Evolutionary conservation across 2,329 filamentous ascomycete species (phyloP).

Genomic region (Scorias spongiosa): DNA sequence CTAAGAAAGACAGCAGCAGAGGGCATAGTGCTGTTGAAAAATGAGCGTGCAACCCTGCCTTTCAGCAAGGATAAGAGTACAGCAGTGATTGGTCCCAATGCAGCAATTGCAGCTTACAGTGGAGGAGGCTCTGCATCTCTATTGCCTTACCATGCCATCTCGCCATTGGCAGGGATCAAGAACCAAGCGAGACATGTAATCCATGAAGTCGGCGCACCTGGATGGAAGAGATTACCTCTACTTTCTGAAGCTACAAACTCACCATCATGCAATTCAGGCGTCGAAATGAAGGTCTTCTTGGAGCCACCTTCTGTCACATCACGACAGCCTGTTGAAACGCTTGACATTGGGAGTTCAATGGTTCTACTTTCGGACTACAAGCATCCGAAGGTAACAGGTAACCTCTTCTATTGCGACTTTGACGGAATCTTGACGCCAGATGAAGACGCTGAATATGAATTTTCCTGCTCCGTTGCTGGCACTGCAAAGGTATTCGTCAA

Average conservation of each 20-base stretch:
- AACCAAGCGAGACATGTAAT: slow-evolving; percentile 9
- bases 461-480: slow-evolving; percentile 51
- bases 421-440: slow-evolving; percentile 46
- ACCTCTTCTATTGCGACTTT: slow-evolving; percentile 27
- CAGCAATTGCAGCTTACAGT: slow-evolving; percentile 43
- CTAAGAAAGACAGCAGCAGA: slow-evolving; percentile 15
- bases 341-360: slow-evolving; percentile 25
- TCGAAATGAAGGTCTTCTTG: slow-evolving; percentile 31
- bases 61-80: slow-evolving; percentile 51
- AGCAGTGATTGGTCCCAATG: slow-evolving; percentile 63
- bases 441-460: slow-evolving; percentile 46
- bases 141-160: slow-evolving; percentile 19
- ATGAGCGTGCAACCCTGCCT: slow-evolving; percentile 49
- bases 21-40: slow-evolving; percentile 40
- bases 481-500: slow-evolving; percentile 52
- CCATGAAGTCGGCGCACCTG: slow-evolving; percentile 13
- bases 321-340: slow-evolving; percentile 37
- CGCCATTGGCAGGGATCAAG: slow-evolving; percentile 17
- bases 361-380: slow-evolving; percentile 39
- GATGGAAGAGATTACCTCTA: slow-evolving; percentile 16
- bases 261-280: slow-evolving; percentile 9
- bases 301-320: slow-evolving; percentile 32
- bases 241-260: slow-evolving; percentile 12
- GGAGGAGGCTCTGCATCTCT: slow-evolving; percentile 21
- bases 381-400: slow-evolving; percentile 20